Percentiles rank a stretch among this genome's conserved stretches.
phyloP scores from a whole-genome alignment of 495 filamentous ascomycete species.

The Aspergillus carlsbadensis region DNA sequence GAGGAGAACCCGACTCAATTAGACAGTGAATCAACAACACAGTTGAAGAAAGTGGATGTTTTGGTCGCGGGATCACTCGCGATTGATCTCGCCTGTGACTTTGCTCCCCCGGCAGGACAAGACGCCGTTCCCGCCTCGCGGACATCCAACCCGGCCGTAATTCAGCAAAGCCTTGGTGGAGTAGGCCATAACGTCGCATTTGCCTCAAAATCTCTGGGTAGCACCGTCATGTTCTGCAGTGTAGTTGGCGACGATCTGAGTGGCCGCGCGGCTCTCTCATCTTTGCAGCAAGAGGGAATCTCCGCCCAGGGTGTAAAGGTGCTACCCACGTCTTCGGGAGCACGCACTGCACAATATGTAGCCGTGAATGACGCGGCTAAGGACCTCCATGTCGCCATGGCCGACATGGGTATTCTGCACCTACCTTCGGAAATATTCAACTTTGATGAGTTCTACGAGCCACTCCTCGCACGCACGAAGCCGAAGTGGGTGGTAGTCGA shows the following conservation, averaged over 20 bases:
- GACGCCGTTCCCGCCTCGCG: conserved; percentile 55
- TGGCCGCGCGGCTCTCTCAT: conserved; percentile 65
- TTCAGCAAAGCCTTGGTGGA: conserved; percentile 83
- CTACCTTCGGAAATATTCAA: conserved; percentile 37
- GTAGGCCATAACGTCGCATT: conserved; percentile 91
- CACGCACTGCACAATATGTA: conserved; percentile 84
- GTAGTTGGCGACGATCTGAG: conserved; percentile 74
- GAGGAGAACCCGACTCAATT: conserved; percentile 15
- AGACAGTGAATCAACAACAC: conserved; percentile 10
- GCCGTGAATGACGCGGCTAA: conserved; percentile 82
- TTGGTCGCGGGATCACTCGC: conserved; percentile 88
- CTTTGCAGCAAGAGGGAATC: conserved; percentile 61
- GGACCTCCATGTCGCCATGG: conserved; percentile 82
- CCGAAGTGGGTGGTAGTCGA: conserved; percentile 79
- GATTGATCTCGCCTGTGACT: conserved; percentile 85
- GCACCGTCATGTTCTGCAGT: conserved; percentile 66
- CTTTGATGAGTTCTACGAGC: conserved; percentile 57
- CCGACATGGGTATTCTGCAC: conserved; percentile 88
- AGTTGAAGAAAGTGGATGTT: conserved; percentile 53
- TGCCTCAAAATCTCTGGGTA: conserved; percentile 64
- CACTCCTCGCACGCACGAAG: conserved; percentile 50
- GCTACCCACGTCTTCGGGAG: conserved; percentile 47
- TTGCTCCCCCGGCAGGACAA: conserved; percentile 42
- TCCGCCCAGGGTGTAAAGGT: conserved; percentile 60
- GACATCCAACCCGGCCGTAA: conserved; percentile 84